Base-by-base conservation (phyloP, 148 eudicot species). In the Camellia sinensis region DNA sequence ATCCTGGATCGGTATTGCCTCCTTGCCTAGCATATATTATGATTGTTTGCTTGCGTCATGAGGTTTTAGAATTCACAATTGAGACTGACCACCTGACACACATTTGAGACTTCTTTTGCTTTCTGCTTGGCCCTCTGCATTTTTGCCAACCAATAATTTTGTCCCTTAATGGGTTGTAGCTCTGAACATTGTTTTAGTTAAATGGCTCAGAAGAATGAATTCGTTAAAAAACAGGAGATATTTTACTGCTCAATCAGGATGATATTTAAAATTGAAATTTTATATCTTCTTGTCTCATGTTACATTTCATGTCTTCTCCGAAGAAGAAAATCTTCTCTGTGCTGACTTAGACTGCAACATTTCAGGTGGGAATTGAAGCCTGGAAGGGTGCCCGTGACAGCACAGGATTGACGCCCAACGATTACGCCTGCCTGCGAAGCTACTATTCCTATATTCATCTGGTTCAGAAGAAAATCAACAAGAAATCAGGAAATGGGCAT, bases 291-390 rank as follows among this genome's bases (percentile, higher is more conserved):
- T 7, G 2, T 21, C 13, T 29, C 12, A 7, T 14, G 22, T 13
- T 43, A 48, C 52, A 4, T 48, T 48, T 0, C 2, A 7, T 4
- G 6, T 5, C 52, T 48, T 48, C 43, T 3, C 43, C 71, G 63
- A 73, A 62, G 60, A 48, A 12, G 67, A 64, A 21, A 43, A 18
- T 19, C 73, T 70, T 21, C 67, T 7, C 41, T 3, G 3, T 6
- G 41, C 67, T 62, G 65, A 62, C 65, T 17, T 5, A 5, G 22
- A 13, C 18, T 77, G 62, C 5, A 4, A 7, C 29, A 77, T 48
- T 80, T 80, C 84, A 95, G 98, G 94, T 91, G 87, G 97, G 97
- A 67, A 83, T 94, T 60, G 81, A 83, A 84, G 98, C 95, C 70
- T 94, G 98, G 98, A 89, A 86, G 84, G 84, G 67, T 22, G 90